Evolutionary conservation across 192 early-diverging fungal species (phyloP), one percentile per base, ranked within the genome.

Genomic region (Phycomyces blakesleeanus): DNA sequence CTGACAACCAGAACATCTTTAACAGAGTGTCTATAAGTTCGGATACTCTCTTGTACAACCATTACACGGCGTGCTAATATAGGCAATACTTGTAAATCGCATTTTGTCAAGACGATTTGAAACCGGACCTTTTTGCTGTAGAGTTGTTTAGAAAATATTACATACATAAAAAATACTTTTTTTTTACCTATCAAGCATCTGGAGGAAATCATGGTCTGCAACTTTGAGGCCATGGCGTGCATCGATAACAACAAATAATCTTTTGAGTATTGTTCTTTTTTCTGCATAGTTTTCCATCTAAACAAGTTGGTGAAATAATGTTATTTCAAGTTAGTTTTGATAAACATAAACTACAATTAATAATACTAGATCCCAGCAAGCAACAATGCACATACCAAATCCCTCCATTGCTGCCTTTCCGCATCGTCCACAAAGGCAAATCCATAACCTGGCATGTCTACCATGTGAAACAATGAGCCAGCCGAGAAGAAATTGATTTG

Each of bases 391-490:
- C 63, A 16, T 74, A 87, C 83, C 79, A 92, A 44, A 34, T 83
- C 71, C 65, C 64, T 63, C 90, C 90, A 92, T 22, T 65, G 39
- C 26, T 59, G 18, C 25, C 74, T 61, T 20, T 75, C 67, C 39
- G 79, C 80, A n/a, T 89, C 85, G 42, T 90, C 84, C 22, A 78
- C 87, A 74, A 80, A 88, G 3, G 90, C 90, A 74, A 92, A 92
- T 27, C 90, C 90, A 68, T 90, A 90, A 50, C 90, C 90, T 7
- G 90, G 90, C 90, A 92, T 90, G 65, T 92, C 90, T 3, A 90
- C 79, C 53, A 92, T 73, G 51, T 81, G 76, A 57, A 90, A 84
- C 54, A 83, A 78, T 11, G 72, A 72, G 15, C 77, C 80, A 15
- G 79, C 86, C 14, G 81, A 77, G 68, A 86, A 92, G 76, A 90